Percentiles rank a stretch among this genome's conserved stretches.
Conservation (phyloP, 331 rosid species). For the Saraca asoca region DNA sequence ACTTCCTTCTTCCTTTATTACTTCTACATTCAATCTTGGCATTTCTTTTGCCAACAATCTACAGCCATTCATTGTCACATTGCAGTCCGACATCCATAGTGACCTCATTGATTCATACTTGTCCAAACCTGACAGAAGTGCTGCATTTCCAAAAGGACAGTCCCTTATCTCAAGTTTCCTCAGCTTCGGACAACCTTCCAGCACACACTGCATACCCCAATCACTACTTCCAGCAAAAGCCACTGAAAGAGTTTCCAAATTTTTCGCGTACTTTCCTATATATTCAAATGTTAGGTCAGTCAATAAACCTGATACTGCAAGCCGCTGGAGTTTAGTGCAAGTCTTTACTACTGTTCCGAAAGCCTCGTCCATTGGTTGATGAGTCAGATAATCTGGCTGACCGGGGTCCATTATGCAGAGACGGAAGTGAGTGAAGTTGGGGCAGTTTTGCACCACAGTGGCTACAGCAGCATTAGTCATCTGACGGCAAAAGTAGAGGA, state of each 20-base stretch:
- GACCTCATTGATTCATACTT: constrained; percentile 89
- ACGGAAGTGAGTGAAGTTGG: constrained; percentile 79
- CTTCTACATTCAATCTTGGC: constrained; percentile 87
- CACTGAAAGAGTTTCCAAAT: constrained; percentile 79
- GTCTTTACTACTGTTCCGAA: constrained; percentile 80
- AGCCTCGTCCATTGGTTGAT: constrained; percentile 77
- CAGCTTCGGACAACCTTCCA: constrained; percentile 77
- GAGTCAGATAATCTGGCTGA: constrained; percentile 63
- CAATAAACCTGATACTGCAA: constrained; percentile 69
- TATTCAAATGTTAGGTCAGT: constrained; percentile 81
- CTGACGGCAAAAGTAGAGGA: constrained; percentile 82
- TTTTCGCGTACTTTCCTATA: constrained; percentile 73
- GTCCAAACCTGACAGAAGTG: constrained; percentile 60
- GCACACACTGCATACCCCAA: constrained; percentile 80
- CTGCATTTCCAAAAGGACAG: constrained; percentile 80
- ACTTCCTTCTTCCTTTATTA: constrained; percentile 63
- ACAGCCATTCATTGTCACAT: constrained; percentile 65
- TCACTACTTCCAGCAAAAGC: constrained; percentile 84
- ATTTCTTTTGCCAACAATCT: constrained; percentile 59
- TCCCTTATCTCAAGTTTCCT: constrained; percentile 82
- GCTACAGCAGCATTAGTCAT: constrained; percentile 88
- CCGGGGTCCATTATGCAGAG: constrained; percentile 79
- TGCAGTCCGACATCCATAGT: constrained; percentile 86
- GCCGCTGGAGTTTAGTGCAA: constrained; percentile 79
- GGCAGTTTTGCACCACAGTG: constrained; percentile 77